Evolutionary conservation across 2,329 filamentous ascomycete genomes (phyloP), one percentile per base, ranked within the genome.

Genomic region (Capronia epimyces): DNA sequence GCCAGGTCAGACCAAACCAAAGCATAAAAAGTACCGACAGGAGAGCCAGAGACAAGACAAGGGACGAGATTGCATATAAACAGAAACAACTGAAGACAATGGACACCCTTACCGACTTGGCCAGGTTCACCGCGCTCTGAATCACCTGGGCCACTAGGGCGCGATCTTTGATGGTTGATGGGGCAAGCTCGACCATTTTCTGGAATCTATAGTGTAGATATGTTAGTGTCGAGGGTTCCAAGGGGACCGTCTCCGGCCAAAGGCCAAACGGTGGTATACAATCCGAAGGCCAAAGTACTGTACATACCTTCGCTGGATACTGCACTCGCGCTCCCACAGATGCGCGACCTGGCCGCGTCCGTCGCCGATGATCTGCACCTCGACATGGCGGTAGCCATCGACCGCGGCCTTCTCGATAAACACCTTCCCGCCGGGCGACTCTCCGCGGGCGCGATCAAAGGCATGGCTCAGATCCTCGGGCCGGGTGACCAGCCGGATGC

Each of bases 331-430:
- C 60, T 82, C 79, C 76, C 77, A 81, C 2, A 82, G 63, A 66
- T 82, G 78, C 27, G 68, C 69, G 1, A 79, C 75, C 8, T 69
- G 65, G 0, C 77, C 77, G 1, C 58, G 67, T 0, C 77, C 75
- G 60, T 83, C 78, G 2, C 79, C 80, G 18, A 82, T 62, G 46
- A 82, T 75, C 62, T 83, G 80, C 4, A 83, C 74, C 56, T 83
- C 81, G 41, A 84, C 66, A 62, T 83, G 81, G 24, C 77, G 71
- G 59, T 79, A 83, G 0, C 79, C 80, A 55, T 80, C 73, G 0
- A 83, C 68, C 0, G 71, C 86, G 67, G 71, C 86, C 74, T 77
- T 80, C 59, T 83, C 80, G 0, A 76, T 75, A 58, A 82, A 83
- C 0, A 82, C 72, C 21, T 74, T 73, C 43, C 70, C 72, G 1